Conservation (phyloP, 2,329 filamentous ascomycete species). For the Cladosporium sp. region DNA sequence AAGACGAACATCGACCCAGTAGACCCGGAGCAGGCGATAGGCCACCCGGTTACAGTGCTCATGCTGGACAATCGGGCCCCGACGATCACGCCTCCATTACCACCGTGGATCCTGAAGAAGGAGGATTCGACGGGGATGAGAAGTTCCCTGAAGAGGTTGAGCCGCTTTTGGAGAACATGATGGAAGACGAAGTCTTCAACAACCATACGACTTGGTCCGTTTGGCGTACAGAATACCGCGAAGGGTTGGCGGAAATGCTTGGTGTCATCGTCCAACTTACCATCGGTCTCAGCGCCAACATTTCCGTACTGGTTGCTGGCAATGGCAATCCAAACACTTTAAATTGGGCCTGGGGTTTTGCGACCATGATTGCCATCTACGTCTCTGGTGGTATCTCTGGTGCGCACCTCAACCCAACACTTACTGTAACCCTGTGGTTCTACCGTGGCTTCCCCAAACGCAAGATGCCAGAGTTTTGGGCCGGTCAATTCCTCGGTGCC, state of each 20-base stretch:
- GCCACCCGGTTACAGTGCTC: background rate
- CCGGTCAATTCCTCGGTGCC: constrained; percentile 51
- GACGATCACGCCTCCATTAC: constrained; percentile 19
- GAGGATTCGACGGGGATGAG: constrained; percentile 32
- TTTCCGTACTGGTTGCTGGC: constrained; percentile 32
- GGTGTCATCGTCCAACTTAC: constrained; percentile 36
- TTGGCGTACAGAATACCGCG: constrained; percentile 48
- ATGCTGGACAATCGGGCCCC: background rate
- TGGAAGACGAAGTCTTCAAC: constrained; percentile 49
- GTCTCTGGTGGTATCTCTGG: constrained; percentile 45
- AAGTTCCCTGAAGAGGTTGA: constrained; percentile 41
- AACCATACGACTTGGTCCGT: constrained; percentile 43
- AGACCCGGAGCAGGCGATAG: background rate
- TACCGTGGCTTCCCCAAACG: constrained; percentile 51
- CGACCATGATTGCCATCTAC: constrained; percentile 46
- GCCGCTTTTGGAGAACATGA: constrained; percentile 38
- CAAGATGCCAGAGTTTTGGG: constrained; percentile 48
- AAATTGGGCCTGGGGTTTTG: constrained; percentile 48
- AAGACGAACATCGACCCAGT: constrained; percentile 7
- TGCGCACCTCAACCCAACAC: constrained; percentile 46
- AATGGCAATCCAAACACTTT: constrained; percentile 40
- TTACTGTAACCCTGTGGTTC: constrained; percentile 39
- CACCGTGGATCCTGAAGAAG: constrained; percentile 30
- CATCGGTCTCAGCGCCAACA: constrained; percentile 49
- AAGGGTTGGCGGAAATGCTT: constrained; percentile 52